Base-by-base conservation (phyloP, 2,329 filamentous ascomycete species). In the Dactylellina parvicollis region DNA sequence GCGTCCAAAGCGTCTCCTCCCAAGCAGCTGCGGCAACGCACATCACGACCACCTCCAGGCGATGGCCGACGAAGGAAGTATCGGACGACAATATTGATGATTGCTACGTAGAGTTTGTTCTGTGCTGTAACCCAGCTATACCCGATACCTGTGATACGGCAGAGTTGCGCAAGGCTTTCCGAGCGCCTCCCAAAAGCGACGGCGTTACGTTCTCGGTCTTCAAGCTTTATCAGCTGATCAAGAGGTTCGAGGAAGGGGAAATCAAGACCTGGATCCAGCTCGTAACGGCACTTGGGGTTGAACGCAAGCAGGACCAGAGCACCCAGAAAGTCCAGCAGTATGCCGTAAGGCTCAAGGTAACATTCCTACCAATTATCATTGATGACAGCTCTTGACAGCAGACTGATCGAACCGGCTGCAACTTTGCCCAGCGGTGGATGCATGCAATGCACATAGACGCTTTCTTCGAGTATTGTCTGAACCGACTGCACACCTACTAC, bases 301-400 rank as follows among this genome's bases (percentile, higher is more conserved):
- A 96, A 78, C 84, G 88, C 22, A 88, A 90, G 70, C 95, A 94
- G 80, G 91, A 92, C 24, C 90, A 96, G 82, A 96, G 92, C 80
- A 89, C 90, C 1, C 94, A 97, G 79, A 96, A 96, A 80, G 90
- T 97, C 67, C 92, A 96, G 80, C 93, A 97, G 80, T 97, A 96
- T 83, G 92, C 92, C 44, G 93, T 97, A 49, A 87, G 93, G 69
- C 83, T 97, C 66, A 97, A 97, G 87, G 91, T 93, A 81, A 78
- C 30, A 36, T 56, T n/a, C 16, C 22, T 24, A 56, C 22, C 32
- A 32, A 28, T 22, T 16, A 54, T 7, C 36, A 16, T 24, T 56
- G 36, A 24, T 50, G 16, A 18, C 14, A n/a, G n/a, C n/a, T n/a
- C n/a, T n/a, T n/a, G n/a, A 5, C 4, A 46, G 32, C 14, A 34